Evolutionary conservation across 1,139 yeast genomes (phyloP).

Genomic region (Suhomyces panamericanus): DNA sequence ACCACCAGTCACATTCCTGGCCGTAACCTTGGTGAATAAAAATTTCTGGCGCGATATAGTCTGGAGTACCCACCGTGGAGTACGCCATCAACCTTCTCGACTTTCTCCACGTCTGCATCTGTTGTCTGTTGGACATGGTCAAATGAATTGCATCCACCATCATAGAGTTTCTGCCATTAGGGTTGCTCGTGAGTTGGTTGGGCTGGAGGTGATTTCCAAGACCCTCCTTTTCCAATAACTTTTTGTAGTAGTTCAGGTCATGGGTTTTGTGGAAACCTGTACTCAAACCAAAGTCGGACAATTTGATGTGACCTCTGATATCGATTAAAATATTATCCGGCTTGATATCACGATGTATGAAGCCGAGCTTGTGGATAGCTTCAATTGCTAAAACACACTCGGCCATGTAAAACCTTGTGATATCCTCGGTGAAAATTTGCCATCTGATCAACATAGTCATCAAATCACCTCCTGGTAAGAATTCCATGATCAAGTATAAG

Average conservation of each 20-base stretch:
- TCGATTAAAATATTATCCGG: slow-evolving; percentile 83
- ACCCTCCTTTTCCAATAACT: slow-evolving; percentile 63
- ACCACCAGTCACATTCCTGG: slow-evolving; percentile 99
- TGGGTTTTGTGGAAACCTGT: slow-evolving; percentile 87
- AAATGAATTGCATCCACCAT: slow-evolving; percentile 93
- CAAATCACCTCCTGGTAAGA: slow-evolving; percentile 81
- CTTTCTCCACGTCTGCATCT: slow-evolving; percentile 98
- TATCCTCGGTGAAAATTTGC: slow-evolving; percentile 85
- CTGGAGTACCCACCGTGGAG: slow-evolving; percentile 98
- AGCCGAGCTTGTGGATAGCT: slow-evolving; percentile 77
- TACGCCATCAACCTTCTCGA: slow-evolving; percentile 96
- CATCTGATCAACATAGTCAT: slow-evolving; percentile 88
- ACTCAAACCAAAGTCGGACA: slow-evolving; percentile 80
- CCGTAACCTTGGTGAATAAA: slow-evolving; percentile 97
- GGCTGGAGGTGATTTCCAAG: slow-evolving; percentile 27
- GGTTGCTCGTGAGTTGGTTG: slow-evolving; percentile 21
- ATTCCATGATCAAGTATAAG: slow-evolving; percentile 77
- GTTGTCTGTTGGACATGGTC: slow-evolving; percentile 95
- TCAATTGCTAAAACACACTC: slow-evolving; percentile 84
- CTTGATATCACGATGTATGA: slow-evolving; percentile 75
- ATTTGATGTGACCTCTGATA: slow-evolving; percentile 74
- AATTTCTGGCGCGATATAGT: slow-evolving; percentile 97
- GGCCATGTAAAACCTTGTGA: slow-evolving; percentile 81
- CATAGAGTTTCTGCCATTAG: slow-evolving; percentile 64
- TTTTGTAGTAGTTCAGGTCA: slow-evolving; percentile 75